Conservation (phyloP, 495 filamentous ascomycete species). For the Podospora comata region DNA sequence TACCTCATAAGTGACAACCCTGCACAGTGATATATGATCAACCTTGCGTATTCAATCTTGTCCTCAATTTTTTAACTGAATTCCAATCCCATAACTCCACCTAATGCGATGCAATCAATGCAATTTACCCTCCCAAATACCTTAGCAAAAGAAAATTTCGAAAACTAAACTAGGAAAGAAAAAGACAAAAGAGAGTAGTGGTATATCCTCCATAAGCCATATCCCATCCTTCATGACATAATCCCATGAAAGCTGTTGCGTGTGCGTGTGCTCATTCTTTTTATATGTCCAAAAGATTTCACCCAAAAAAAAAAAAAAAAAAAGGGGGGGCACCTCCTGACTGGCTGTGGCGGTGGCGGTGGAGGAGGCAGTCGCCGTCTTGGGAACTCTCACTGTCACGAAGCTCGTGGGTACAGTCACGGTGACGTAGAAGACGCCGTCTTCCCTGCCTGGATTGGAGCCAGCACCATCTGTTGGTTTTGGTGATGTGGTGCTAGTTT, state of each 20-base stretch:
- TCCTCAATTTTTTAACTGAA: no score
- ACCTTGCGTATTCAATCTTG: no score
- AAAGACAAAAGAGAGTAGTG: neutral
- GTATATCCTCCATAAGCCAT: slow-evolving; percentile 1
- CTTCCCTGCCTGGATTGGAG: neutral
- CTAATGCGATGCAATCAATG: neutral
- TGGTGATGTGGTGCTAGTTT: neutral
- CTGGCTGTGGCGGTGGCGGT: slow-evolving; percentile 3
- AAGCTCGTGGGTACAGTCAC: neutral
- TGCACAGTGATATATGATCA: no score
- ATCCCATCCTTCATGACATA: neutral
- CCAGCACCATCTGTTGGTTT: neutral
- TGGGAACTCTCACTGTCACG: neutral
- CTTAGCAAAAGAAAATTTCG: neutral
- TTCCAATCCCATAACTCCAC: no score
- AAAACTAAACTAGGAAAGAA: neutral
- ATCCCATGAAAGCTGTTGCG: neutral
- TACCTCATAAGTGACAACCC: no score
- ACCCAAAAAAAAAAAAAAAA: neutral
- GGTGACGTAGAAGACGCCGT: slow-evolving; percentile 3
- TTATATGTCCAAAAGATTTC: neutral
- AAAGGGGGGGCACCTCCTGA: neutral
- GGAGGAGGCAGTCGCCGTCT: neutral
- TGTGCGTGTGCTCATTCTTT: neutral
- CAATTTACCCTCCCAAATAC: neutral